Conservation (phyloP, 2,329 filamentous ascomycete genomes). For the Ceratocystis huliohia region DNA sequence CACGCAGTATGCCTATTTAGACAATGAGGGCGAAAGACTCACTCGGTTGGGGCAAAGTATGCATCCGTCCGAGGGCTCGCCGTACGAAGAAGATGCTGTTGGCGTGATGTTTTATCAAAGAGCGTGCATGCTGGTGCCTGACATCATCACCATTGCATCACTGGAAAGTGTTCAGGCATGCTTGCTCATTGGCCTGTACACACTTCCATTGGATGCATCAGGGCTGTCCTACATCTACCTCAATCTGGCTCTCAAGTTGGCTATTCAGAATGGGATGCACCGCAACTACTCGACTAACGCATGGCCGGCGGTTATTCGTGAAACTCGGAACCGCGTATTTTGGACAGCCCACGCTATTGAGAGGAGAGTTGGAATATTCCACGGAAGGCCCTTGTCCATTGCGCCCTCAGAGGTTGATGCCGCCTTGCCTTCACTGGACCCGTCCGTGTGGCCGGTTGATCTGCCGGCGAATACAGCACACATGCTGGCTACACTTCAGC, state of each 20-base stretch:
- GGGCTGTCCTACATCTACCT: slow-evolving; percentile 46
- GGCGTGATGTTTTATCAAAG: slow-evolving; percentile 45
- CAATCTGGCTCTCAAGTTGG: slow-evolving; percentile 42
- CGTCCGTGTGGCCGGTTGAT: slow-evolving; percentile 32
- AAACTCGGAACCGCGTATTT: slow-evolving; percentile 43
- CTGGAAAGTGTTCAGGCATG: slow-evolving; percentile 47
- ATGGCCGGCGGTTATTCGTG: slow-evolving; percentile 36
- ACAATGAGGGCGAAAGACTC: slow-evolving; percentile 22
- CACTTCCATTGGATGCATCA: slow-evolving; percentile 42
- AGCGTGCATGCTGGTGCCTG: slow-evolving; percentile 41
- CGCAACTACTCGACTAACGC: slow-evolving; percentile 37
- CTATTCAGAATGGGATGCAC: slow-evolving; percentile 50
- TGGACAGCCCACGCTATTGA: slow-evolving; percentile 47
- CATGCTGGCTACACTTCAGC: slow-evolving; percentile 34
- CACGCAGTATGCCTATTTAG: slow-evolving; percentile 39
- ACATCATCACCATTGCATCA: slow-evolving; percentile 44
- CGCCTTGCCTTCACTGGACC: slow-evolving; percentile 37
- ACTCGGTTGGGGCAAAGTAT: slow-evolving; percentile 23
- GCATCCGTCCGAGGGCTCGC: slow-evolving; percentile 24
- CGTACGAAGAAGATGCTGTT: slow-evolving; percentile 38
- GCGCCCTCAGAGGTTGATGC: slow-evolving; percentile 41
- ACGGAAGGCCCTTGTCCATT: slow-evolving; percentile 43
- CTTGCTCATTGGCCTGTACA: slow-evolving; percentile 42
- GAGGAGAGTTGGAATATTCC: slow-evolving; percentile 43
- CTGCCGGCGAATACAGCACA: slow-evolving; percentile 35